Conservation (phyloP, 305 asterid species). For the Fraxinus latifolia region DNA sequence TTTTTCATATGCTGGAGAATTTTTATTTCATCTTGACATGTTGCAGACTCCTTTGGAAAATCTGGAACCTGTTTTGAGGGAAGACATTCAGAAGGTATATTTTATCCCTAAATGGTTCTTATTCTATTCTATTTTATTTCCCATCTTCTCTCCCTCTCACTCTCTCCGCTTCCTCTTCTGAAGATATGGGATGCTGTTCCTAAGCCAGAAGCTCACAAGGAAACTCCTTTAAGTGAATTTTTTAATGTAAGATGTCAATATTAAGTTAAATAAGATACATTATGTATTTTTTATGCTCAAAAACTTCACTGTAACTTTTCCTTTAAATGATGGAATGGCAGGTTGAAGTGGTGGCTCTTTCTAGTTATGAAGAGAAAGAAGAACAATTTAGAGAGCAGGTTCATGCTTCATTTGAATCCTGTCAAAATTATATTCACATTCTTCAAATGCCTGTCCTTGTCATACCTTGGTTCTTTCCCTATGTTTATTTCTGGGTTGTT, state of each 20-base stretch:
- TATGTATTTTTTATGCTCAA: not conserved
- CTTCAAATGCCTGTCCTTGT: constrained; percentile 9
- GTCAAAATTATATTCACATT: constrained; percentile 17
- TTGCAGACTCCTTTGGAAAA: constrained; percentile 91
- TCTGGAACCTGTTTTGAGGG: constrained; percentile 94
- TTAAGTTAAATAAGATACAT: constrained; percentile 19
- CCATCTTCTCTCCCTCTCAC: constrained; percentile 21
- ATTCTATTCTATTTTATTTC: constrained; percentile 1
- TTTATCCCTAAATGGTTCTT: constrained; percentile 4
- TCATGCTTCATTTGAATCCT: constrained; percentile 24
- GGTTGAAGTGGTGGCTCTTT: constrained; percentile 88
- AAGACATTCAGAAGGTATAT: constrained; percentile 91
- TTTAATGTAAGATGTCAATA: not conserved
- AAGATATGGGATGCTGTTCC: constrained; percentile 33
- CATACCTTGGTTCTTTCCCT: not conserved
- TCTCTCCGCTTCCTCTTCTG: constrained; percentile 21
- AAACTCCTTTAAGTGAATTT: constrained; percentile 7
- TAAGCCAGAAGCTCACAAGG: constrained; percentile 11
- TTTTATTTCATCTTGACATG: constrained; percentile 19
- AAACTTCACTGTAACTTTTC: constrained; percentile 1
- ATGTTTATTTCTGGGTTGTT: not conserved
- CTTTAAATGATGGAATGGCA: constrained; percentile 34
- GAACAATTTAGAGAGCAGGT: constrained; percentile 92
- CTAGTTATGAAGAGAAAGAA: constrained; percentile 89
- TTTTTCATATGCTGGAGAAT: not conserved